Percentiles rank a stretch among this genome's conserved stretches.
phyloP scores from a whole-genome alignment of 345 rosid genomes.

The Arabis alpina region DNA sequence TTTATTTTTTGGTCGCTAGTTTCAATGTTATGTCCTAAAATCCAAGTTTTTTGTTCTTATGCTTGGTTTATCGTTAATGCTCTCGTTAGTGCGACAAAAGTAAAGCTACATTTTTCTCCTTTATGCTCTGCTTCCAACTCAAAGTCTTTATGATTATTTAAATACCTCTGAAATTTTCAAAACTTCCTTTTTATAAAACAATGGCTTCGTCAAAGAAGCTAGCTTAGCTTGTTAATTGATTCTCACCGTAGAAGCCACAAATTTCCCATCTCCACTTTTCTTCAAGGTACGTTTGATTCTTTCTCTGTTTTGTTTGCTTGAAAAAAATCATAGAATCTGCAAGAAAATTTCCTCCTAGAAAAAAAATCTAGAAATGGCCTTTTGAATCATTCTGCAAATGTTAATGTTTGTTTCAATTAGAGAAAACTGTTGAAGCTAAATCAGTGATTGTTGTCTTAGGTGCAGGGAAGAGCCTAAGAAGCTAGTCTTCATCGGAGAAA shows the following conservation, averaged over 20 bases:
- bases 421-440: background rate
- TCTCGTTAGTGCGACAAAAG: constrained; percentile 11
- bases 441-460: background rate
- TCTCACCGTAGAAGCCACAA: constrained; percentile 17
- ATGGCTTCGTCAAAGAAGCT: constrained; percentile 31
- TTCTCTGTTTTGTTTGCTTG: background rate
- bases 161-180: constrained; percentile 37
- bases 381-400: background rate
- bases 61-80: background rate
- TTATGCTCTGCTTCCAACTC: background rate
- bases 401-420: no score
- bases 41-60: background rate
- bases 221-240: constrained; percentile 10
- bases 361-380: background rate
- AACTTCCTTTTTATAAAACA: background rate
- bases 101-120: background rate
- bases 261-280: constrained; percentile 13
- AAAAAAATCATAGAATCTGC: constrained; percentile 5
- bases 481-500: constrained; percentile 22
- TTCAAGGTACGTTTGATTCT: constrained; percentile 36
- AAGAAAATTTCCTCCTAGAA: background rate
- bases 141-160: constrained; percentile 17
- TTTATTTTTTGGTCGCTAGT: no score
- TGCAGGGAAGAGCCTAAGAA: constrained; percentile 21
- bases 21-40: no score